Evolutionary conservation across 129 eudicot genomes (phyloP), one percentile per base, ranked within the genome.

Genomic region (Erigeron canadensis): DNA sequence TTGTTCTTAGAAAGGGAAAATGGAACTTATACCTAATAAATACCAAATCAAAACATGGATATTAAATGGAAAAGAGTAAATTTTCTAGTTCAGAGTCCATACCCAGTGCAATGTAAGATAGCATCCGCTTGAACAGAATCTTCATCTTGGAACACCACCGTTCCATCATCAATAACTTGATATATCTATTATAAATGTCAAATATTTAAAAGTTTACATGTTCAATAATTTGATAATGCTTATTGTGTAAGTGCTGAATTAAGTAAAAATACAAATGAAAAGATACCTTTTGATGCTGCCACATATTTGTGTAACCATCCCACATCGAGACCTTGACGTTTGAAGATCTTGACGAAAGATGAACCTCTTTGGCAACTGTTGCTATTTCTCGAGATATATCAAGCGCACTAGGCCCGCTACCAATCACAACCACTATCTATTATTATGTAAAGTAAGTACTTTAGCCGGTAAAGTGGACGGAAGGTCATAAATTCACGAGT

Each of bases 21-120:
- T 76, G 65, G 8, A 57, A 79, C 51, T 82, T 80, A 43, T 79
- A 85, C 79, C 90, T 85, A 63, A 4, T 34, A 61, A 40, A 50
- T 51, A 28, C 42, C 6, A 10, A 81, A 71, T 19, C 46, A 60
- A 8, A 75, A 53, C 7, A 37, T 0, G 16, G 28, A 21, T 60
- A 42, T 41, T 23, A 0, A 4, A 1, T 22, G 53, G 53, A 16
- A 19, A 18, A 21, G 53, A 37, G 34, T 44, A 21, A n/a, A 23
- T 23, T 23, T 23, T 23, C 34, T 23, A 23, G 34, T 23, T 12
- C 1, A 46, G 46, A 65, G 63, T 54, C 39, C 61, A 50, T 73
- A 90, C 96, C 97, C 97, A 0, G 94, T 91, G 53, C 96, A 91
- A 42, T 88, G 90, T 47, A 88, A 56, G 71, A 91, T 88, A 22